Percentiles rank a stretch among this genome's conserved stretches.
Evolutionary conservation across 1,139 yeast genomes (phyloP).

Genomic region (Lodderomyces theae): DNA sequence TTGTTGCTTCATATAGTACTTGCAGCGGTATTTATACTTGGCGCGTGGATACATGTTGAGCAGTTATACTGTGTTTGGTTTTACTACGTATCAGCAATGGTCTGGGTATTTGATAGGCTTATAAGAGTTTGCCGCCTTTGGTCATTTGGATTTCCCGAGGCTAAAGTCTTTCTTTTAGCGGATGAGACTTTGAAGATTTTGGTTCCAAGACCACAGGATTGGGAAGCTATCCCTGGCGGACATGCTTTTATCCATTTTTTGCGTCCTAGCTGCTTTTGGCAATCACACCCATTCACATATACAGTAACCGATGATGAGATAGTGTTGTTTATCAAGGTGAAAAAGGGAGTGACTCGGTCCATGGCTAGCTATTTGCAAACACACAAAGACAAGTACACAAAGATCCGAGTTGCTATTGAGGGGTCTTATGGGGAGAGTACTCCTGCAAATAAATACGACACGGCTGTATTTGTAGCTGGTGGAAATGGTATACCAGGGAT

Average conservation of each 20-base stretch:
- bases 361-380: conserved; percentile 28
- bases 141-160: conserved; percentile 44
- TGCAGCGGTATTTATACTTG: conserved; percentile 41
- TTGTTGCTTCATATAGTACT: conserved; percentile 40
- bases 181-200: conserved; percentile 41
- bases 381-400: conserved; percentile 23
- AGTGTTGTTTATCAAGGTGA: conserved; percentile 32
- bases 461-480: conserved; percentile 39
- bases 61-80: conserved; percentile 41
- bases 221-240: conserved; percentile 49
- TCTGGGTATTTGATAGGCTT: conserved; percentile 46
- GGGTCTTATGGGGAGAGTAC: conserved; percentile 42
- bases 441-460: conserved; percentile 28
- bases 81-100: conserved; percentile 36
- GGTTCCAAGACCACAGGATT: conserved; percentile 36
- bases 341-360: conserved; percentile 37
- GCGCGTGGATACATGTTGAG: conserved; percentile 43
- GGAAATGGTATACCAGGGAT: conserved; percentile 48
- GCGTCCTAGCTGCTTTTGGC: conserved; percentile 37
- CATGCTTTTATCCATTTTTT: conserved; percentile 52
- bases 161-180: conserved; percentile 45
- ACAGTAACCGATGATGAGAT: conserved; percentile 25
- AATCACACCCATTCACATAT: conserved; percentile 44
- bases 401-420: conserved; percentile 40
- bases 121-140: conserved; percentile 34